Conservation (phyloP, 805 yeast genomes). For the Candida gorgasii region DNA sequence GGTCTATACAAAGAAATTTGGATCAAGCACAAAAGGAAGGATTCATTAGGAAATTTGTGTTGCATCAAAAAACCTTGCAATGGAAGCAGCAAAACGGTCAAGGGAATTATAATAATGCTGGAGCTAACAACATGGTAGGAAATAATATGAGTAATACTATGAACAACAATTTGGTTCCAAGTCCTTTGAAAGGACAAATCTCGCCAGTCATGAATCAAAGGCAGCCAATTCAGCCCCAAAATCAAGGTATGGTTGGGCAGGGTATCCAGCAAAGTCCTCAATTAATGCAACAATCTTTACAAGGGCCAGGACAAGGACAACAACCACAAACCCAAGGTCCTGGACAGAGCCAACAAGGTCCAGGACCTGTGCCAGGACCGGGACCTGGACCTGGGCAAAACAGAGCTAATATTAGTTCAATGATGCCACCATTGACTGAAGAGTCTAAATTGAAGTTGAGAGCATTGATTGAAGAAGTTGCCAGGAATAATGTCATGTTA, state of each 20-base stretch:
- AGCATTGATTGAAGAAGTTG: conserved; percentile 67
- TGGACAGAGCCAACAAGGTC: neutral
- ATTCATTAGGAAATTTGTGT: conserved; percentile 38
- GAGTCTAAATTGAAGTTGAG: conserved; percentile 65
- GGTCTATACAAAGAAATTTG: conserved; percentile 33
- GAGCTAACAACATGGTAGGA: no score
- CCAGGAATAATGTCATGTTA: conserved; percentile 62
- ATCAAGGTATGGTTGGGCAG: conserved; percentile 8
- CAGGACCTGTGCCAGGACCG: no score
- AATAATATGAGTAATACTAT: conserved; percentile 1
- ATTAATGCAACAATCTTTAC: conserved; percentile 3
- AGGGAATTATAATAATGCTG: conserved; percentile 5
- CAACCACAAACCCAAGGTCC: neutral
- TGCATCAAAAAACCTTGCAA: conserved; percentile 35
- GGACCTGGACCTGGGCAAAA: no score
- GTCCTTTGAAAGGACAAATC: conserved; percentile 14
- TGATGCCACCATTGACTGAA: conserved; percentile 47
- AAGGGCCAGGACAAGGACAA: neutral
- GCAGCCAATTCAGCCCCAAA: conserved; percentile 17
- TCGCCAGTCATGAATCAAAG: conserved; percentile 16
- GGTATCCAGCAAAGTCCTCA: conserved; percentile 12
- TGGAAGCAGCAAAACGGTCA: conserved; percentile 34
- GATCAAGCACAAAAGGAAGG: conserved; percentile 39
- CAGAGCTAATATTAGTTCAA: conserved; percentile 10
- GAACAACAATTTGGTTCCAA: conserved; percentile 9